Conservation (phyloP, 2,329 filamentous ascomycete genomes). For the Seiridium cupressi region DNA sequence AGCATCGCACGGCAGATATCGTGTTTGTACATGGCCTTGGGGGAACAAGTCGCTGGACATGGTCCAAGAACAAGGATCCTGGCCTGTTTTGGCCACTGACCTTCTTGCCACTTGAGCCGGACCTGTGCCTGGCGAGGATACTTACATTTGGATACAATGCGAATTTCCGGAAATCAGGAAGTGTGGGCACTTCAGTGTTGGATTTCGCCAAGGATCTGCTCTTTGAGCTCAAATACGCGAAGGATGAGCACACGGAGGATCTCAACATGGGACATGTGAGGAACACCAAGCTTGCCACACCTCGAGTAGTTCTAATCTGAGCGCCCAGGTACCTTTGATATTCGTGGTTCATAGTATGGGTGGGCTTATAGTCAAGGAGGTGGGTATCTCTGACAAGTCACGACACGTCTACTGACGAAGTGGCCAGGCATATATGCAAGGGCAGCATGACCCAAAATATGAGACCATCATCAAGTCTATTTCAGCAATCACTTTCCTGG, state of each 20-base stretch:
- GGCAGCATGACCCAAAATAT: constrained; percentile 21
- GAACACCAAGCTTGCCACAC: neutral
- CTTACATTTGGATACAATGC: constrained; percentile 32
- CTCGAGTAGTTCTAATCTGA: neutral
- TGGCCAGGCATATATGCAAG: constrained; percentile 21
- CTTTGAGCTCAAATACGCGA: constrained; percentile 23
- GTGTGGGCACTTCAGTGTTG: constrained; percentile 18
- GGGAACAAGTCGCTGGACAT: constrained; percentile 26
- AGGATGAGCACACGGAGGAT: constrained; percentile 16
- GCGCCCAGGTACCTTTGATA: constrained; percentile 18
- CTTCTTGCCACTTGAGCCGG: constrained; percentile 27
- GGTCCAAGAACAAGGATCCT: constrained; percentile 24
- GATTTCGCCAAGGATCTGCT: constrained; percentile 32
- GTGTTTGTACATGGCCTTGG: constrained; percentile 37
- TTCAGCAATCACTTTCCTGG: constrained; percentile 26
- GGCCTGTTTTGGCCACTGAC: constrained; percentile 28
- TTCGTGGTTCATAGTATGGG: constrained; percentile 30
- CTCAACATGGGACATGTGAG: constrained; percentile 22
- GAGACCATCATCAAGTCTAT: constrained; percentile 22
- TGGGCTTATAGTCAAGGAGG: constrained; percentile 27
- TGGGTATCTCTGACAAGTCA: constrained; percentile 7
- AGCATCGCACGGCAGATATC: constrained; percentile 17
- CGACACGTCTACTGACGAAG: neutral
- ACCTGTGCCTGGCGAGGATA: constrained; percentile 23
- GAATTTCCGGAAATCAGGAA: constrained; percentile 14